Conservation (phyloP, 164 flowering plant genomes). For the Echeveria elegans region DNA sequence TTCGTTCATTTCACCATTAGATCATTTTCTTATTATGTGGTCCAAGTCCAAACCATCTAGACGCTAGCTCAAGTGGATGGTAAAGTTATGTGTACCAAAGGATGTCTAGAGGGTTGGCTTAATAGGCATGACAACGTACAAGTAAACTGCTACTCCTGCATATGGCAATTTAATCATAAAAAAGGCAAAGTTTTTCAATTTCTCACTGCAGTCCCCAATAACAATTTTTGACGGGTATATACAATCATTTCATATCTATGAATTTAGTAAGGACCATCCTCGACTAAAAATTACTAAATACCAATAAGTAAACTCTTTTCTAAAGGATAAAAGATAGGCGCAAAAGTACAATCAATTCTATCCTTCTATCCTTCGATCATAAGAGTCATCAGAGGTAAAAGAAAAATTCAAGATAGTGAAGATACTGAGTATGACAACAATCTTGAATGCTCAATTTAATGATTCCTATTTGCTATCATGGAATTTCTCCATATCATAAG, state of each 20-base stretch:
- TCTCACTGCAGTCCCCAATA: neutral
- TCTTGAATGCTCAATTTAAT: neutral
- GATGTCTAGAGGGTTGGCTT: neutral
- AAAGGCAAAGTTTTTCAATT: neutral
- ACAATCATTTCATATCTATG: neutral
- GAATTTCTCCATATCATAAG: too few relatives aligned
- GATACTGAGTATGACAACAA: too few relatives aligned
- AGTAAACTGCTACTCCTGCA: neutral
- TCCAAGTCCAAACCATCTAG: neutral
- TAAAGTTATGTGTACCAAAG: neutral
- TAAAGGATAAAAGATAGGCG: neutral
- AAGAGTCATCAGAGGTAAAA: neutral
- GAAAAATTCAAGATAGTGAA: too few relatives aligned
- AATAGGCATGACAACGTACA: neutral
- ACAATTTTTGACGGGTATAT: neutral
- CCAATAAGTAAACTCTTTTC: neutral
- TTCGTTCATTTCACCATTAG: neutral
- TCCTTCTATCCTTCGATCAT: neutral
- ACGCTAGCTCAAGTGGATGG: neutral
- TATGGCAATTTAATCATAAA: neutral
- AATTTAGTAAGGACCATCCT: neutral
- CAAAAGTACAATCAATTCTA: neutral
- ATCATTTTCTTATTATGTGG: neutral
- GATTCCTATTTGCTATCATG: neutral
- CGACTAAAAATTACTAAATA: neutral